These are phyloP conservation scores for Akebia trifoliata DNA, from an alignment of 164 flowering plant species.

Conservation along the genomic window DNA sequence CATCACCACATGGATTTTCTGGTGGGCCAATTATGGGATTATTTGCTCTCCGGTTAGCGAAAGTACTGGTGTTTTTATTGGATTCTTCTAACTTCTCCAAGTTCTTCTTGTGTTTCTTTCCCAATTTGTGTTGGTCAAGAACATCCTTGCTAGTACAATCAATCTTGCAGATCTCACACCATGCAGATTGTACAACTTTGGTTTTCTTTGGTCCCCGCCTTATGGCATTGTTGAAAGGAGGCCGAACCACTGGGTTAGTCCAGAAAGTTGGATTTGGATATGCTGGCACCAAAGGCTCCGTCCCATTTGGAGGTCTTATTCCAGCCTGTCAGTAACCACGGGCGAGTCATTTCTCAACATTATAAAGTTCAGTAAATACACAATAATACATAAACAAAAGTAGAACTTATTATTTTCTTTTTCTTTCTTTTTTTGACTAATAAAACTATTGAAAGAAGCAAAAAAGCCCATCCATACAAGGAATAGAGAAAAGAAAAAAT, in stretches of 20 bases:
- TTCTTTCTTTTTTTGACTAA: no score
- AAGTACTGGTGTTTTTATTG: neutral
- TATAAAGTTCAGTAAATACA: neutral
- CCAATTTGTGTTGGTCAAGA: constrained; percentile 46
- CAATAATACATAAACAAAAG: no score
- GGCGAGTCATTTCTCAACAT: neutral
- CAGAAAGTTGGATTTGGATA: constrained; percentile 10
- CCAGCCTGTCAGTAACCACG: constrained; percentile 23
- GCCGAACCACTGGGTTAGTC: constrained; percentile 17
- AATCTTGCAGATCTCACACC: constrained; percentile 60
- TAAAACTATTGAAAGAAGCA: no score
- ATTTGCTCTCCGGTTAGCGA: neutral
- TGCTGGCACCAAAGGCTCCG: constrained; percentile 14
- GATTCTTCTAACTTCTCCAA: constrained; percentile 29
- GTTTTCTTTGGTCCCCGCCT: constrained; percentile 33
- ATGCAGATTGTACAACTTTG: constrained; percentile 43
- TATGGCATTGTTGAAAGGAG: constrained; percentile 8
- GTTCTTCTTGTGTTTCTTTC: constrained; percentile 62
- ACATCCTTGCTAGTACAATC: constrained; percentile 48
- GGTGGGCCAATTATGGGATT: constrained; percentile 28
- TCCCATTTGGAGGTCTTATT: constrained; percentile 20
- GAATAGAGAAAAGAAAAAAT: no score
- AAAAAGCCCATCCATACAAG: no score
- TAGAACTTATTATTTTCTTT: no score
- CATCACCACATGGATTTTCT: constrained; percentile 23